These are phyloP conservation scores for Hypoxylon sp. DNA, from an alignment of 2,329 filamentous ascomycete species.

Conservation along the genomic window DNA sequence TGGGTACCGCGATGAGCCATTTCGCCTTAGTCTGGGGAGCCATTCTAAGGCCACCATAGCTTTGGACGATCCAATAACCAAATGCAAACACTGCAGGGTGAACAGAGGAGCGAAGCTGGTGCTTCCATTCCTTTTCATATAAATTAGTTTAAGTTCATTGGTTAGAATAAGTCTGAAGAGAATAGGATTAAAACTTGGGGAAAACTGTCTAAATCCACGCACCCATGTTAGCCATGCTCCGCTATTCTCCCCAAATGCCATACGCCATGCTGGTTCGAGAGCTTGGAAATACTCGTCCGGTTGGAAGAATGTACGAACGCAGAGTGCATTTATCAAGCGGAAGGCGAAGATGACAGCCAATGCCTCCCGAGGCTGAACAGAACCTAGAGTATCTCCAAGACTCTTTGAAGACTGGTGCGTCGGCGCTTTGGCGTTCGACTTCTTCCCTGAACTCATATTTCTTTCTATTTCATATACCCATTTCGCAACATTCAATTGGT, in stretches of 20 bases:
- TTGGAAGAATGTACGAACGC: conserved; percentile 92
- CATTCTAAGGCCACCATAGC: conserved; percentile 66
- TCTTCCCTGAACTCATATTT: conserved; percentile 48
- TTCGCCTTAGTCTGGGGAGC: conserved; percentile 69
- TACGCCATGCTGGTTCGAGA: conserved; percentile 92
- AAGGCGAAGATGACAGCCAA: conserved; percentile 71
- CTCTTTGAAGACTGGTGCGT: conserved; percentile 34
- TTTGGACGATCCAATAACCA: conserved; percentile 76
- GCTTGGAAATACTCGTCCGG: conserved; percentile 98
- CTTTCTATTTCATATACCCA: conserved; percentile 24
- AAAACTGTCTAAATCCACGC: conserved; percentile 54
- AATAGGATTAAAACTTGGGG: not conserved
- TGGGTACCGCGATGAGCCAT: conserved; percentile 80
- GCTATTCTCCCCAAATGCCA: conserved; percentile 82
- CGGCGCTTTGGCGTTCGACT: conserved; percentile 31
- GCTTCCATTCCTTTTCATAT: conserved; percentile 87
- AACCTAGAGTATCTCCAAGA: conserved; percentile 50
- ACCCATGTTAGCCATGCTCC: conserved; percentile 98
- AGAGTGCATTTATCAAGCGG: conserved; percentile 84
- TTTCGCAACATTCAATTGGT: conserved; percentile 16
- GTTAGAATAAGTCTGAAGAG: not conserved
- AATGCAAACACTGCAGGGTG: conserved; percentile 90
- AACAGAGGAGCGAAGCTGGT: conserved; percentile 88
- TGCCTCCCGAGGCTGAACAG: conserved; percentile 56
- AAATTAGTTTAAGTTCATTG: conserved; percentile 31